phyloP scores from a whole-genome alignment of 2,329 filamentous ascomycete species.

The Aspergillus pseudoviridinutans region DNA sequence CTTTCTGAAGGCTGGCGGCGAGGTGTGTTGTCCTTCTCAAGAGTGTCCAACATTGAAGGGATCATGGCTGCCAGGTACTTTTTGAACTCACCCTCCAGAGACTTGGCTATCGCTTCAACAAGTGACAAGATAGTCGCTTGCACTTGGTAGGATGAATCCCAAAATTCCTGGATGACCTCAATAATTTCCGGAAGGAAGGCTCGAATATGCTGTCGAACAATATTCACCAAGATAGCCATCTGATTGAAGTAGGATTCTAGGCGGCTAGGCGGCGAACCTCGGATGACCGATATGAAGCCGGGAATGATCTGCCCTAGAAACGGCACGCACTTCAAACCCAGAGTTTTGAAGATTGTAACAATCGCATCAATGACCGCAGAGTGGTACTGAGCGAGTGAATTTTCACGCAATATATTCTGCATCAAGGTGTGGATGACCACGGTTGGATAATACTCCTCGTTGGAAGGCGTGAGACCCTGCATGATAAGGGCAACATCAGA shows the following conservation, averaged over 20 bases:
- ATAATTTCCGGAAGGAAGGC: constrained; percentile 86
- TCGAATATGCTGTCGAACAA: constrained; percentile 93
- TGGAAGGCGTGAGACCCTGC: constrained; percentile 92
- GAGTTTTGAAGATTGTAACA: constrained; percentile 96
- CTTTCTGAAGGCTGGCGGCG: constrained; percentile 81
- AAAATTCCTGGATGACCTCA: constrained; percentile 81
- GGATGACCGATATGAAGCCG: constrained; percentile 85
- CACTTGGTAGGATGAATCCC: constrained; percentile 73
- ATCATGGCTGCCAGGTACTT: constrained; percentile 85
- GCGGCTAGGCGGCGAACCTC: constrained; percentile 69
- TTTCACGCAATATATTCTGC: constrained; percentile 79
- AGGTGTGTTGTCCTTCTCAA: constrained; percentile 76
- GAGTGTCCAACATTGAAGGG: constrained; percentile 87
- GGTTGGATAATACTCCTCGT: constrained; percentile 97
- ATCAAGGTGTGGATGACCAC: constrained; percentile 96
- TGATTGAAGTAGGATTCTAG: constrained; percentile 98
- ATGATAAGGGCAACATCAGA: constrained; percentile 98
- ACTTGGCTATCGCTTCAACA: constrained; percentile 89
- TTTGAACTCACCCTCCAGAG: constrained; percentile 96
- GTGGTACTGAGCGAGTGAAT: constrained; percentile 84
- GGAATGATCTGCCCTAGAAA: constrained; percentile 94
- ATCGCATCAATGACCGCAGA: constrained; percentile 94
- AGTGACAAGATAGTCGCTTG: constrained; percentile 89
- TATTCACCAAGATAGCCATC: constrained; percentile 84
- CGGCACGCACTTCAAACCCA: constrained; percentile 91